These are phyloP conservation scores for Penicillium sp. DNA, from an alignment of 2,329 filamentous ascomycete genomes.

Conservation along the genomic window DNA sequence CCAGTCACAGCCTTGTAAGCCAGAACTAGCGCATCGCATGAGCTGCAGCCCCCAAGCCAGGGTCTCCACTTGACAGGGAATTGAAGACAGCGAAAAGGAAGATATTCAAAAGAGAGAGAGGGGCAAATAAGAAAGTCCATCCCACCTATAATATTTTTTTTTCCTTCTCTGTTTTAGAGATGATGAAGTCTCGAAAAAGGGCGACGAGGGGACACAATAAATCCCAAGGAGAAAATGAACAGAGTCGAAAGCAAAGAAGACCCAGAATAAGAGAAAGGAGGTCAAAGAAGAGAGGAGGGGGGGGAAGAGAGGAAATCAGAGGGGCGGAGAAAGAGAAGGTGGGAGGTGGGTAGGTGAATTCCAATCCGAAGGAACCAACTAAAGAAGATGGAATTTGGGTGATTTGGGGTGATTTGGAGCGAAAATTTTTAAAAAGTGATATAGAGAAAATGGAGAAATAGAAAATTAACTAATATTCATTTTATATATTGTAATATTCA, in stretches of 20 bases:
- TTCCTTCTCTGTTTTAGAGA: background rate
- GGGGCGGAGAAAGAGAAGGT: conserved; percentile 6
- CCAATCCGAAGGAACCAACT: conserved; percentile 1
- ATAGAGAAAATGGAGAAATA: background rate
- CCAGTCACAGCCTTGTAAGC: conserved; percentile 4
- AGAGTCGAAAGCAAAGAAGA: conserved; percentile 3
- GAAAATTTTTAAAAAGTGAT: background rate
- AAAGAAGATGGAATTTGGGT: background rate
- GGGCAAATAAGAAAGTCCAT: conserved; percentile 5
- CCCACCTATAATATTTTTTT: conserved; percentile 17
- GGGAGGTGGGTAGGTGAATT: conserved; percentile 4
- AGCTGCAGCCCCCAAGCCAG: conserved; percentile 5
- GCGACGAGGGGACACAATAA: background rate
- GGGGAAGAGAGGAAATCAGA: conserved; percentile 10
- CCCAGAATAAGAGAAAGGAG: background rate
- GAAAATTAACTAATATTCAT: background rate
- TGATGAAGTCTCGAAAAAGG: background rate
- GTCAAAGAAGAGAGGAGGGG: conserved; percentile 9
- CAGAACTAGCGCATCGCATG: conserved; percentile 2
- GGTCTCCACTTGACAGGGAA: background rate
- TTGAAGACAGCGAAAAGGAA: background rate
- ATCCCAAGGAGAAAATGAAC: background rate
- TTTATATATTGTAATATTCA: background rate
- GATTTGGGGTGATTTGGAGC: background rate
- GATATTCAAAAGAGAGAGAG: background rate